phyloP scores from a whole-genome alignment of 225 moss, liverwort and hornwort species.

The Polytrichum formosum region DNA sequence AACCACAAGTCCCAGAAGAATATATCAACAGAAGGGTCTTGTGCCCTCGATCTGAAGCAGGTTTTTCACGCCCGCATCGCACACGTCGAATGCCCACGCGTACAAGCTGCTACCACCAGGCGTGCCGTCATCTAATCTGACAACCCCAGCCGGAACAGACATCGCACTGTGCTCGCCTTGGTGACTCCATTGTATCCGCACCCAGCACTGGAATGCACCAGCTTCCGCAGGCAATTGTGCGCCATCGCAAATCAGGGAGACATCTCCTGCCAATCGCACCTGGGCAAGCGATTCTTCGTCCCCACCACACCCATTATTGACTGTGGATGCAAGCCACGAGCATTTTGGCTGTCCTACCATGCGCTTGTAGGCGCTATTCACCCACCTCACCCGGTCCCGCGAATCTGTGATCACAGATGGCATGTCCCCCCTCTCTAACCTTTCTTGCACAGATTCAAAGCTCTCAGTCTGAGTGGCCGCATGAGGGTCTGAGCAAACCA shows the following conservation, averaged over 20 bases:
- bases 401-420: slow-evolving; percentile 58
- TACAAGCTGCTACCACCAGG: slow-evolving; percentile 25
- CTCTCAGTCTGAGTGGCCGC: slow-evolving; percentile 22
- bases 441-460: slow-evolving; percentile 42
- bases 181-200: slow-evolving; percentile 54
- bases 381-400: slow-evolving; percentile 52
- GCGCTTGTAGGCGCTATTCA: slow-evolving; percentile 56
- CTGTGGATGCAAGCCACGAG: slow-evolving; percentile 45
- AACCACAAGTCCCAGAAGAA: slow-evolving; percentile 35
- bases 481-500: slow-evolving; percentile 18
- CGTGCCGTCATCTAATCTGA: slow-evolving; percentile 39
- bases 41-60: slow-evolving; percentile 41
- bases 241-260: slow-evolving; percentile 35
- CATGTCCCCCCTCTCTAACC: slow-evolving; percentile 28
- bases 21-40: slow-evolving; percentile 54
- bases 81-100: slow-evolving; percentile 57
- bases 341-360: slow-evolving; percentile 69
- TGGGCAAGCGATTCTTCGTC: slow-evolving; percentile 20
- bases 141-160: slow-evolving; percentile 42
- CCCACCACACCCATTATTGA: slow-evolving; percentile 9
- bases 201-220: slow-evolving; percentile 38
- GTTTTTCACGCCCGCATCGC: slow-evolving; percentile 40
- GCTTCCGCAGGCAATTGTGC: slow-evolving; percentile 24
- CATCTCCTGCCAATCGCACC: slow-evolving; percentile 53
- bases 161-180: slow-evolving; percentile 43